Evolutionary conservation across 495 filamentous ascomycete species (phyloP).

Genomic region (Trichoderma erinaceum): DNA sequence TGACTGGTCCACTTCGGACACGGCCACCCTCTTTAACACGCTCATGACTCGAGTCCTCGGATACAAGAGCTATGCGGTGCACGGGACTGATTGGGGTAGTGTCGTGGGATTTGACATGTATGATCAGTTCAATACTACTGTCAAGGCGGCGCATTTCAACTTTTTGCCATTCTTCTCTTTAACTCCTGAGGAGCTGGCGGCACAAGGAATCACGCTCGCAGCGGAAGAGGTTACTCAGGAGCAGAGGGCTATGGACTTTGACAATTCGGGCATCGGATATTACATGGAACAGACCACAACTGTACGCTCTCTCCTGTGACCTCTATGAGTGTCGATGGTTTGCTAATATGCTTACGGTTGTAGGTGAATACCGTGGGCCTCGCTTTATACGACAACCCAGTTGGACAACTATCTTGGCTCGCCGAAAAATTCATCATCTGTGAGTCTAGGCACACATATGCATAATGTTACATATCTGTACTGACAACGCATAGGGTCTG

Average conservation of each 20-base stretch:
- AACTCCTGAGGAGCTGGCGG: conserved; percentile 19
- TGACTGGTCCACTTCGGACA: conserved; percentile 18
- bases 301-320: background rate
- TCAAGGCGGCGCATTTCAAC: conserved; percentile 17
- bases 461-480: background rate
- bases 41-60: conserved; percentile 20
- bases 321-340: background rate
- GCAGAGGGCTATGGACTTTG: conserved; percentile 15
- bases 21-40: conserved; percentile 17
- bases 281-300: conserved; percentile 16
- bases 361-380: conserved; percentile 34
- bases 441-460: background rate
- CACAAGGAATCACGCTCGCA: conserved; percentile 18
- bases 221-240: conserved; percentile 18
- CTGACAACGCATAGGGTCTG: conserved; percentile 14
- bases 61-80: conserved; percentile 25
- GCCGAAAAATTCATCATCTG: conserved; percentile 32
- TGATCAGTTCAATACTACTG: conserved; percentile 22
- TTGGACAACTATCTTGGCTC: conserved; percentile 34
- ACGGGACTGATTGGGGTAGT: conserved; percentile 32
- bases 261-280: background rate
- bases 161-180: conserved; percentile 22
- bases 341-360: background rate
- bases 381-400: conserved; percentile 33
- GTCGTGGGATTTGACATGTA: conserved; percentile 24